A percentile compares a stretch with the other conserved stretches of the same genome.
Evolutionary conservation across 192 early-diverging fungal species (phyloP).

Genomic region (Backusella morwellensis): DNA sequence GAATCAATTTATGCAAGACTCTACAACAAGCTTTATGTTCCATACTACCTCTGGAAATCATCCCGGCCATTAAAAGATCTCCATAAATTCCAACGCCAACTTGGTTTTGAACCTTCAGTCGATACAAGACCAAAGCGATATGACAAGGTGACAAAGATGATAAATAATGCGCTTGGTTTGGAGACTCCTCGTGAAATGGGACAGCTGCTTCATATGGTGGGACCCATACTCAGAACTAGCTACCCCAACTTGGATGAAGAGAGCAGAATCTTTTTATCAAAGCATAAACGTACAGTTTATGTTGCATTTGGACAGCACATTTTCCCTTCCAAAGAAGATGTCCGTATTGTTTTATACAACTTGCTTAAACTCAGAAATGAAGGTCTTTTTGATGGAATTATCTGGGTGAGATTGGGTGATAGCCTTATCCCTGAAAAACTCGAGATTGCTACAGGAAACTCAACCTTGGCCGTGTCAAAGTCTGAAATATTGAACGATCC

Average conservation of each 20-base stretch:
- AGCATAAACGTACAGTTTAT: conserved; percentile 25
- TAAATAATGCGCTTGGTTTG: conserved; percentile 27
- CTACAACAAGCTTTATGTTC: not conserved
- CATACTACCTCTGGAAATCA: not conserved
- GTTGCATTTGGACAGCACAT: conserved; percentile 33
- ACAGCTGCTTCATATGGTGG: conserved; percentile 23
- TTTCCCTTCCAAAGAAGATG: not conserved
- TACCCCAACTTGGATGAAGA: conserved; percentile 13
- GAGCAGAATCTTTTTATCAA: conserved; percentile 10
- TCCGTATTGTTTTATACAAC: conserved; percentile 16
- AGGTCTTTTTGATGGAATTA: conserved; percentile 32
- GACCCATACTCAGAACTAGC: conserved; percentile 31
- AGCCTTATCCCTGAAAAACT: not conserved
- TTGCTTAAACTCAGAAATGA: conserved; percentile 5
- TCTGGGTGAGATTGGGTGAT: conserved; percentile 22
- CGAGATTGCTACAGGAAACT: not conserved
- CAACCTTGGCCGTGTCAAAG: not conserved
- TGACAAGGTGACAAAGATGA: not conserved
- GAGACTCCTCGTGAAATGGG: conserved; percentile 17
- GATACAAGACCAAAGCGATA: not conserved
- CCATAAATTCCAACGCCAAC: not conserved
- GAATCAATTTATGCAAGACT: not conserved
- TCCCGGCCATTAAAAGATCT: not conserved
- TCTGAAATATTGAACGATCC: not conserved
- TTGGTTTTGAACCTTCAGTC: not conserved